Base-by-base conservation (phyloP, 1,284 basidiomycete genomes). In the Meripilus lineatus region DNA sequence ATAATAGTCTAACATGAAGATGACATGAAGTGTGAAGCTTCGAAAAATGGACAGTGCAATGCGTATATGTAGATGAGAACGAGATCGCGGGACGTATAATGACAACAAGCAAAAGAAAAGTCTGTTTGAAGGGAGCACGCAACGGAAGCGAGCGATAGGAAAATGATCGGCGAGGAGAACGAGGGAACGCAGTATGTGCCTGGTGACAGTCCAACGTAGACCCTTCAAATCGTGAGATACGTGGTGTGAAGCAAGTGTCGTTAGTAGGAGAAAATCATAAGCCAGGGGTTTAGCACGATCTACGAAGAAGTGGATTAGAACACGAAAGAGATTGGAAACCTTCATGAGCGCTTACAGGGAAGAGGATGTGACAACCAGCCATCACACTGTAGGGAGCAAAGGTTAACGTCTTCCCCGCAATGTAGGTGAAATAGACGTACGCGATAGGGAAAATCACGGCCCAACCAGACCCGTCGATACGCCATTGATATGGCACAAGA, bases 211-310 rank as follows among this genome's bases (percentile, higher is more conserved):
- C n/a, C n/a, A n/a, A n/a, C n/a, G n/a, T n/a, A n/a, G n/a, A n/a
- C n/a, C n/a, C n/a, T n/a, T n/a, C n/a, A n/a, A n/a, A n/a, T n/a
- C n/a, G n/a, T n/a, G n/a, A n/a, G n/a, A n/a, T n/a, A n/a, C n/a
- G n/a, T n/a, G n/a, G n/a, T n/a, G n/a, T n/a, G n/a, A n/a, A n/a
- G 28, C 8, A 36, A 11, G 37, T 10, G 40, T 42, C 46, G 38
- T 70, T 52, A 72, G 57, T 72, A 72, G 10, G 69, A 70, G 60
- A 72, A 71, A 35, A 71, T 66, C 70, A 72, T 71, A 51, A 72
- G 54, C 67, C 69, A 73, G 6, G 71, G 71, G 64, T 74, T 74
- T 47, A 74, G 64, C 20, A 71, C 65, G 50, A 72, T 67, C 65
- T 70, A 49, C n/a, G 35, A 22, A 22, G 15, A 8, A 25, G n/a